These are phyloP conservation scores for Neonectria punicea DNA, from an alignment of 2,329 filamentous ascomycete genomes.

Conservation along the genomic window DNA sequence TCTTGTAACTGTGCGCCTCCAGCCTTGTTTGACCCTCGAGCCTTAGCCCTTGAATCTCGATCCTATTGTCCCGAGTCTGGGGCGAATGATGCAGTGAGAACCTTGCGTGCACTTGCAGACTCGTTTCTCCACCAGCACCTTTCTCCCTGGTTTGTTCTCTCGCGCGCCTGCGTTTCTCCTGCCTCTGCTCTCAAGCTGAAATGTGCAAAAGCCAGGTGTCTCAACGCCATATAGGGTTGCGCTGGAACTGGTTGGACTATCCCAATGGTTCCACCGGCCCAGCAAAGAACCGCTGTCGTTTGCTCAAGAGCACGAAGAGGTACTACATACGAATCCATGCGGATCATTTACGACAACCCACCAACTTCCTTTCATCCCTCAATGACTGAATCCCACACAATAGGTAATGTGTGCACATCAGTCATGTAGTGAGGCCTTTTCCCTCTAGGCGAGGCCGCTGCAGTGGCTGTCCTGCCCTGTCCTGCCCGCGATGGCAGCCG, in stretches of 20 bases:
- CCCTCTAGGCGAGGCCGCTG: not conserved
- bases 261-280: conserved; percentile 35
- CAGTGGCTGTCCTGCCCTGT: not conserved
- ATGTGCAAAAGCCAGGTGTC: conserved; percentile 33
- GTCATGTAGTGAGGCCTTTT: conserved; percentile 5
- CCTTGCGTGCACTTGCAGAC: conserved; percentile 43
- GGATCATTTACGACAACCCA: conserved; percentile 49
- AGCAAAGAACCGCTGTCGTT: conserved; percentile 26
- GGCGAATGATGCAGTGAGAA: conserved; percentile 15
- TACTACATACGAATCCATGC: conserved; percentile 51
- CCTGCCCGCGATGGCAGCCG: not conserved
- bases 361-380: conserved; percentile 24
- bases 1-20: conserved; percentile 5
- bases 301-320: conserved; percentile 32
- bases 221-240: conserved; percentile 24
- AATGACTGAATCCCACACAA: conserved; percentile 17
- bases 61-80: conserved; percentile 6
- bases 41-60: conserved; percentile 12
- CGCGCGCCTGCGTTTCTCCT: not conserved
- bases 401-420: conserved; percentile 5
- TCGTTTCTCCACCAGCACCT: conserved; percentile 21
- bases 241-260: conserved; percentile 36
- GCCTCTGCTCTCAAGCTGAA: conserved; percentile 21
- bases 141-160: conserved; percentile 11
- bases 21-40: conserved; percentile 5